Conservation (phyloP, 2,329 filamentous ascomycete species). For the Cercospora sojina region DNA sequence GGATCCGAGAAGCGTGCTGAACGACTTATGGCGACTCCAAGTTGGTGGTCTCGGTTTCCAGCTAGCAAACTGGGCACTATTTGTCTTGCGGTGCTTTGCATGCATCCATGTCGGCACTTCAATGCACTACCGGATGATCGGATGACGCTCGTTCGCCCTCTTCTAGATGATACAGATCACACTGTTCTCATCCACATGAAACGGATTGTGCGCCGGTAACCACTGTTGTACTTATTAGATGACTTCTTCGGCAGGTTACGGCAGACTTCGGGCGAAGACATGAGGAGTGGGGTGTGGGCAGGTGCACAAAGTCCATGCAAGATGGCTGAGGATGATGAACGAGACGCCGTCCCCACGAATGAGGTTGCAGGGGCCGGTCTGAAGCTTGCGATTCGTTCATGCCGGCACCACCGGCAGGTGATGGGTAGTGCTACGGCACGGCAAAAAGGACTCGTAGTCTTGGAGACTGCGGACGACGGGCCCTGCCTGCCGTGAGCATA, state of each 20-base stretch:
- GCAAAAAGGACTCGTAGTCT: conserved; percentile 17
- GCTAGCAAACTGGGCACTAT: conserved; percentile 23
- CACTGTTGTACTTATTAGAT: background rate
- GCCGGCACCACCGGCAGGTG: conserved; percentile 5
- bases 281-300: conserved; percentile 17
- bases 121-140: conserved; percentile 15
- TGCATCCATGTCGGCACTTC: conserved; percentile 24
- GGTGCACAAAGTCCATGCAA: background rate
- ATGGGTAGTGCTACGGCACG: conserved; percentile 12
- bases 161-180: conserved; percentile 22
- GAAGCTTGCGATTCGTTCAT: conserved; percentile 25
- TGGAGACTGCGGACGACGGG: background rate
- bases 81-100: conserved; percentile 20
- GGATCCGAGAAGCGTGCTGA: background rate
- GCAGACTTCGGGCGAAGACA: conserved; percentile 15
- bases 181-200: background rate
- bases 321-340: conserved; percentile 15
- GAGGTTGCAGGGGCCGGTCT: conserved; percentile 18
- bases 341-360: conserved; percentile 22
- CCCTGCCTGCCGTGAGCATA: background rate
- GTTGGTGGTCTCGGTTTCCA: background rate
- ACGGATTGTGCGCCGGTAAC: background rate
- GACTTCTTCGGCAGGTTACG: background rate
- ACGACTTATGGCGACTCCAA: background rate
- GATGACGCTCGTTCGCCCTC: conserved; percentile 1